Conservation (phyloP, 805 yeast species). For the Kodamaea sagamina region DNA sequence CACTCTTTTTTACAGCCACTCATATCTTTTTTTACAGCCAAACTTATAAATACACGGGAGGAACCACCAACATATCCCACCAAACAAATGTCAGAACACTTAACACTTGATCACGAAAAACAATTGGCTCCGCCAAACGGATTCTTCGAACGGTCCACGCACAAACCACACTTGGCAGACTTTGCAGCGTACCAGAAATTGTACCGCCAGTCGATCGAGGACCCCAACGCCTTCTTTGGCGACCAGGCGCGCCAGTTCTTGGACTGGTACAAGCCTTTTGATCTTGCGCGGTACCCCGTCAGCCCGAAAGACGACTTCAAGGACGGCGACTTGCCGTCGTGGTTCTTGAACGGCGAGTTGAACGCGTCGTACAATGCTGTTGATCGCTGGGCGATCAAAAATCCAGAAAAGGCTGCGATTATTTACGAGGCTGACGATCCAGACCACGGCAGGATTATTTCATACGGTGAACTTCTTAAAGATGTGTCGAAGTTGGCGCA, state of each 20-base stretch:
- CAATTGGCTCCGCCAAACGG: constrained; percentile 38
- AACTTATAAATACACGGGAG: background rate
- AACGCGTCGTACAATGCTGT: constrained; percentile 94
- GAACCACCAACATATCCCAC: background rate
- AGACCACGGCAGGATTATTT: constrained; percentile 65
- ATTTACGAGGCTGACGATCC: constrained; percentile 96
- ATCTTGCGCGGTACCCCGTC: constrained; percentile 47
- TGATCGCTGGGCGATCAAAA: constrained; percentile 89
- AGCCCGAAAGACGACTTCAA: constrained; percentile 49
- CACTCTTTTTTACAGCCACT: no score
- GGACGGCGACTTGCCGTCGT: constrained; percentile 68
- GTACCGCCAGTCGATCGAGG: constrained; percentile 57
- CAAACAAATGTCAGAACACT: constrained; percentile 19
- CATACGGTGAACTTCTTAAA: constrained; percentile 83
- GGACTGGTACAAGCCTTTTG: constrained; percentile 56
- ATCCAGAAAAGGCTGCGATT: constrained; percentile 80
- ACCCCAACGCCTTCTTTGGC: constrained; percentile 58
- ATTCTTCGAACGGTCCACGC: constrained; percentile 44
- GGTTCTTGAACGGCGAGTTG: constrained; percentile 92
- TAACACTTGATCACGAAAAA: constrained; percentile 38
- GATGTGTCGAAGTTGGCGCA: constrained; percentile 87
- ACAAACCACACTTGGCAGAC: constrained; percentile 47
- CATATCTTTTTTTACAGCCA: no score
- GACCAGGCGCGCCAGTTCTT: constrained; percentile 50
- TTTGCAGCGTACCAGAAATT: constrained; percentile 51